Base-by-base conservation (phyloP, 1,284 basidiomycete species). In the Xerocomus minutiporus region DNA sequence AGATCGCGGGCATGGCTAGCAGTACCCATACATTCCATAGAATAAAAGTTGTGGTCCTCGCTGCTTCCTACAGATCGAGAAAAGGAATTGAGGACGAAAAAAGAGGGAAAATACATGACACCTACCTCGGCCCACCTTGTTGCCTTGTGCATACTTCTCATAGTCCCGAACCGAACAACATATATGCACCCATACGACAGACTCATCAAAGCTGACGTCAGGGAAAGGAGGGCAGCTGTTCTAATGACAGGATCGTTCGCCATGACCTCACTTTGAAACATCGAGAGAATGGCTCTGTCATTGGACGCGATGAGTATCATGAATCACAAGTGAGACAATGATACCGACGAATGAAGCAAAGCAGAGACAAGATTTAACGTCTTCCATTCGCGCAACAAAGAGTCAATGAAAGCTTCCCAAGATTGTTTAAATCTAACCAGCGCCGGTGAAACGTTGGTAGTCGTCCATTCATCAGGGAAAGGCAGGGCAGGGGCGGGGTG, bases 11-110 rank as follows among this genome's bases (percentile, higher is more conserved):
- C 71, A 87, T 83, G 1, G 85, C 81, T 13, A 91, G 72, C 8
- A 91, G 61, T 1, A 89, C 83, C 88, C 88, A 91, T 12, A 88
- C 84, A 57, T 90, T 91, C 88, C 88, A 91, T 66, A 80, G 75
- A 23, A 90, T 80, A 8, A 77, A 69, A 0, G 86, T 84, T 35
- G 82, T 79, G 0, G 79, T 79, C 64, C 78, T 80, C 49, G 80
- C 77, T 23, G 86, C 83, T 68, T 89, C 86, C 83, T 88, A 55
- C n/a, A 15, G 6, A 12, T 34, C 2, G 4, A 17, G 8, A 20
- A 44, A 38, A 28, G 23, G 29, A 1, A 5, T 1, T 46, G 26
- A 43, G 40, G 3, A 6, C 20, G 23, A 23, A 23, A 25, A 23
- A 35, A 20, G 34, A 1, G 1, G 5, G 15, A 42, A 25, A 43